These are phyloP conservation scores for Paecilomyces sp. DNA, from an alignment of 2,329 filamentous ascomycete genomes.

Conservation along the genomic window DNA sequence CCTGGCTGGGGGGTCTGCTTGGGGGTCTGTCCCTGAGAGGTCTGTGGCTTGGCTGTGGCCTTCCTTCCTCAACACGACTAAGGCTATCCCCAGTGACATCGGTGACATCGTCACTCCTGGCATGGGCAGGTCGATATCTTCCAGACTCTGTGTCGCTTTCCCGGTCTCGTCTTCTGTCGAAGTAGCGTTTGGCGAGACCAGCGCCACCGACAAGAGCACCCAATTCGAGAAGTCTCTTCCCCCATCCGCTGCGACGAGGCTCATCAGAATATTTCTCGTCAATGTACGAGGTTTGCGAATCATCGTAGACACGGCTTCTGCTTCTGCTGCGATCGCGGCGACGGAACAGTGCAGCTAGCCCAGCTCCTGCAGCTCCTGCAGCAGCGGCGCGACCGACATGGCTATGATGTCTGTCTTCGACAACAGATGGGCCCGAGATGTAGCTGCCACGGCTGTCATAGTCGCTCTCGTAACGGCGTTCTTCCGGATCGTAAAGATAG, in stretches of 20 bases:
- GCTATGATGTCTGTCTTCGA: constrained; percentile 38
- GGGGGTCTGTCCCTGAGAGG: constrained; percentile 23
- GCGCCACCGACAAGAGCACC: constrained; percentile 58
- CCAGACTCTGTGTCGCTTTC: constrained; percentile 48
- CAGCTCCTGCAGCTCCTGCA: constrained; percentile 52
- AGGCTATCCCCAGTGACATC: constrained; percentile 35
- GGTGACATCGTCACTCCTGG: constrained; percentile 37
- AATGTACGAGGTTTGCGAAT: constrained; percentile 51
- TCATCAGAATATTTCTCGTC: constrained; percentile 61
- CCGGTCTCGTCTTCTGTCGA: constrained; percentile 48
- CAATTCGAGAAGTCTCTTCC: constrained; percentile 53
- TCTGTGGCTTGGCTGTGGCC: constrained; percentile 35
- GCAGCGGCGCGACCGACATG: constrained; percentile 44
- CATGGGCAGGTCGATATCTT: constrained; percentile 46
- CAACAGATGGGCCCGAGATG: constrained; percentile 43
- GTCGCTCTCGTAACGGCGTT: constrained; percentile 46
- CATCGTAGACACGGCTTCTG: constrained; percentile 35
- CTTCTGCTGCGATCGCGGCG: constrained; percentile 36
- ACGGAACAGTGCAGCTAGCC: constrained; percentile 46
- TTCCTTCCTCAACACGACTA: constrained; percentile 46
- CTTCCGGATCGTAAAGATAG: constrained; percentile 53
- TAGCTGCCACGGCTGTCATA: constrained; percentile 56
- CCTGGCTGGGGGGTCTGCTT: constrained; percentile 11
- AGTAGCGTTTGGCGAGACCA: constrained; percentile 53
- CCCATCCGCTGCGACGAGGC: constrained; percentile 48